Evolutionary conservation across 208 protist species (phyloP), one percentile per base, ranked within the genome.

Genomic region (Lotmaria passim): DNA sequence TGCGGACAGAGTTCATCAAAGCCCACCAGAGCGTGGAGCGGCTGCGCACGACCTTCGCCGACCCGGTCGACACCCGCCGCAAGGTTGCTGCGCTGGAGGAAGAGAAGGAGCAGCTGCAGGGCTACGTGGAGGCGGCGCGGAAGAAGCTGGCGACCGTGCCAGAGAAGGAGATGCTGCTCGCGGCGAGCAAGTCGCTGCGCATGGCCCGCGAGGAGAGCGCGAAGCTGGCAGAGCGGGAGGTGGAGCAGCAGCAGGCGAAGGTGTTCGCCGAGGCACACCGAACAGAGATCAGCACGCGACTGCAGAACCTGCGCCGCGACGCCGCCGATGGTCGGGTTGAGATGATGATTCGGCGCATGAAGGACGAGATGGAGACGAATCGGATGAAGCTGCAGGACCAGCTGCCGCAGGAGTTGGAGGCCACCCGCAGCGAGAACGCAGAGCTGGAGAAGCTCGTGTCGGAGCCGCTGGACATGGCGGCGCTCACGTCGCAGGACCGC

Each of bases 291-390:
- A 87, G 79, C 52, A 91, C 90, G 8, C 86, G 88, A 1, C 75
- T 97, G 62, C 87, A 95, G 64, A 94, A 94, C 71, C 53, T 96
- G 30, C 84, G 84, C 67, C 90, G 93, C 65, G 93, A 97, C 66
- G 73, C 79, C 31, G 75, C 79, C 24, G 89, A 95, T 60, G 86
- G 85, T 3, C 87, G 87, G 21, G 88, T 86, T 12, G 88, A 94
- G 53, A 81, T 88, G 63, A 96, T 97, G 79, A 81, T 95, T 36
- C 82, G 86, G 28, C 87, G 90, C 59, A 85, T 95, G 76, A 68
- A 82, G 66, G 93, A 97, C 64, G 93, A 97, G 53, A 94, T 93
- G 63, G 85, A 93, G 55, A 91, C 89, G 23, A 93, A 91, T 60
- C 69, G 83, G 24, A 95, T 96, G 58, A 92, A 93, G 76, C 70